phyloP scores from a whole-genome alignment of 768 basidiomycete species.

The Lepiota venenata region DNA sequence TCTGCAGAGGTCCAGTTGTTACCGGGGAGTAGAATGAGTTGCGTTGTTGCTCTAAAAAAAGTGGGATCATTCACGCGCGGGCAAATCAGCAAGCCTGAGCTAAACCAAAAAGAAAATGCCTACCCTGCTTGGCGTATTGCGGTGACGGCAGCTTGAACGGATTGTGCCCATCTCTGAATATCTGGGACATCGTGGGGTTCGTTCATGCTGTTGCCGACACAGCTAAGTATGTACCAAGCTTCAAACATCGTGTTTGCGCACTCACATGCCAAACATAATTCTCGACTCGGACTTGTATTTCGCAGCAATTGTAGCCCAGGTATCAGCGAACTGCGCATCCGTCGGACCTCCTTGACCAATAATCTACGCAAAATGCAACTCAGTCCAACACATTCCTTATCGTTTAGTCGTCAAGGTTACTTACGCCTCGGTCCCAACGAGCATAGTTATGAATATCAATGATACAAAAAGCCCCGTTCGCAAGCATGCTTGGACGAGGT shows the following conservation, averaged over 20 bases:
- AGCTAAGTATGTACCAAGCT: no score
- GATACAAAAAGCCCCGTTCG: slow-evolving; percentile 45
- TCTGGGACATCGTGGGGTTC: slow-evolving; percentile 58
- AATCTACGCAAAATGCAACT: slow-evolving; percentile 32
- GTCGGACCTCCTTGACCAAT: slow-evolving; percentile 63
- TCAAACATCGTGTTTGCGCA: slow-evolving; percentile 1
- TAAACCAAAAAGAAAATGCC: no score
- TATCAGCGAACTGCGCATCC: slow-evolving; percentile 46
- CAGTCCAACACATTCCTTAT: neutral
- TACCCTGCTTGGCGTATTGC: slow-evolving; percentile 56
- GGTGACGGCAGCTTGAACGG: slow-evolving; percentile 58
- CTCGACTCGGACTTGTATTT: slow-evolving; percentile 39
- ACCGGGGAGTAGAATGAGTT: slow-evolving; percentile 58
- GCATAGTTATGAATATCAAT: slow-evolving; percentile 65
- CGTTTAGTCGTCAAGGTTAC: neutral
- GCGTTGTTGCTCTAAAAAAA: slow-evolving; percentile 40
- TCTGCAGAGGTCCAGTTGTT: slow-evolving; percentile 53
- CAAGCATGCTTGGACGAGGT: slow-evolving; percentile 47
- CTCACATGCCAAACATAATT: slow-evolving; percentile 48
- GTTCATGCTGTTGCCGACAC: slow-evolving; percentile 44
- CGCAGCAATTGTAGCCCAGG: slow-evolving; percentile 51
- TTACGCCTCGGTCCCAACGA: slow-evolving; percentile 44
- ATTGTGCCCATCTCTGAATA: slow-evolving; percentile 43
- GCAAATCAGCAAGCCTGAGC: no score
- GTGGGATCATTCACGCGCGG: no score